Conservation (phyloP, 768 basidiomycete species). For the Boletus tylopilopsis region DNA sequence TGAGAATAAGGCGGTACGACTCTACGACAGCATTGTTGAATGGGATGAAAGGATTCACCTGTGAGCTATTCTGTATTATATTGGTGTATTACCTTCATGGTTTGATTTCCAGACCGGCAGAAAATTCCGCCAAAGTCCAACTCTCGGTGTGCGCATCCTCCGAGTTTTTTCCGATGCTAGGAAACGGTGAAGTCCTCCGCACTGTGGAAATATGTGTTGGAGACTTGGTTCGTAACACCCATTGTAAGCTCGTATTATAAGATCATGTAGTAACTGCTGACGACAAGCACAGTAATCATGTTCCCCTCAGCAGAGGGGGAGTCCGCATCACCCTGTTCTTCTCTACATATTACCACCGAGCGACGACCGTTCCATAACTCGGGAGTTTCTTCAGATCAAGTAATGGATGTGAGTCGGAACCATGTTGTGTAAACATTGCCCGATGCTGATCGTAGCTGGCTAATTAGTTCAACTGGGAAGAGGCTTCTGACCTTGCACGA, state of each 20-base stretch:
- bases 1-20: not conserved
- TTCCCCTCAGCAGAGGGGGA: not conserved
- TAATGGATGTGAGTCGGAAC: not conserved
- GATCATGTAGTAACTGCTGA: not conserved
- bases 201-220: not conserved
- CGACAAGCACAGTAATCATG: not conserved
- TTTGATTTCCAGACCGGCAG: not conserved
- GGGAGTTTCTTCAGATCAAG: not conserved
- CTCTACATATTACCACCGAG: not conserved
- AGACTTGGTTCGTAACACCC: not conserved
- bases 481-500: not conserved
- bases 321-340: not conserved
- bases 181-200: not conserved
- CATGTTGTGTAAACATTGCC: no score
- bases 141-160: constrained; percentile 1
- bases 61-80: not conserved
- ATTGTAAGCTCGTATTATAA: not conserved
- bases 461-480: not conserved
- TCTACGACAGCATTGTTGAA: not conserved
- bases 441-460: not conserved
- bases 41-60: not conserved
- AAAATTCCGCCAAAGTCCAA: not conserved
- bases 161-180: constrained; percentile 1
- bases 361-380: no score
- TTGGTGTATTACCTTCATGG: not conserved